Evolutionary conservation across 2,329 filamentous ascomycete genomes (phyloP).

Genomic region (Penicillium sp.): DNA sequence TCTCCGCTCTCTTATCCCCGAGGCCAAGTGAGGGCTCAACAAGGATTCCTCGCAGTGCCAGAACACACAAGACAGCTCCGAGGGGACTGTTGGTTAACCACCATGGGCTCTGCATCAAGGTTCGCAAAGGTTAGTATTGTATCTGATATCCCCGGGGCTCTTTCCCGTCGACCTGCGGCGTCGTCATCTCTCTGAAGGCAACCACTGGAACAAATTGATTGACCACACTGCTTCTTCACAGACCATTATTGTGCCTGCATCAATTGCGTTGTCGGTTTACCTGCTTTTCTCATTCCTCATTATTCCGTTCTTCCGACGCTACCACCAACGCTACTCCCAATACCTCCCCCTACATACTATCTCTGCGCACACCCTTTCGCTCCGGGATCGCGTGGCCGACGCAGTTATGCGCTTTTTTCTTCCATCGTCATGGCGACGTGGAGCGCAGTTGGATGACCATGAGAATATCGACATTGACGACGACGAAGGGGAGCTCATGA

Average conservation of each 20-base stretch:
- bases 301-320: conserved; percentile 68
- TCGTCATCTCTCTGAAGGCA: not conserved
- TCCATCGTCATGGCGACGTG: conserved; percentile 49
- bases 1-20: conserved; percentile 3
- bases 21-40: not conserved
- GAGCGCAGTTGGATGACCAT: conserved; percentile 37
- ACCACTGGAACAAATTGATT: conserved; percentile 1
- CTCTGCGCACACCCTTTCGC: conserved; percentile 55
- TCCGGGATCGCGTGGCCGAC: conserved; percentile 49
- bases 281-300: conserved; percentile 65
- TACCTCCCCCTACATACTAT: conserved; percentile 68
- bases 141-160: not conserved
- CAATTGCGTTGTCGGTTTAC: conserved; percentile 70
- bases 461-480: conserved; percentile 63
- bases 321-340: conserved; percentile 70
- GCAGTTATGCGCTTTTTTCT: conserved; percentile 46
- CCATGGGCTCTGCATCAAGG: conserved; percentile 32
- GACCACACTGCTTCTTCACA: conserved; percentile 33
- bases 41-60: not conserved
- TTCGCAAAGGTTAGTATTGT: conserved; percentile 31
- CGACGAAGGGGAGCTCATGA: conserved; percentile 62
- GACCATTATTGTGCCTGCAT: conserved; percentile 70
- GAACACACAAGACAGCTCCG: not conserved
- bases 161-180: not conserved
- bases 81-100: not conserved